Conservation (phyloP, 441 rosid species). For the Erodium texanum region DNA sequence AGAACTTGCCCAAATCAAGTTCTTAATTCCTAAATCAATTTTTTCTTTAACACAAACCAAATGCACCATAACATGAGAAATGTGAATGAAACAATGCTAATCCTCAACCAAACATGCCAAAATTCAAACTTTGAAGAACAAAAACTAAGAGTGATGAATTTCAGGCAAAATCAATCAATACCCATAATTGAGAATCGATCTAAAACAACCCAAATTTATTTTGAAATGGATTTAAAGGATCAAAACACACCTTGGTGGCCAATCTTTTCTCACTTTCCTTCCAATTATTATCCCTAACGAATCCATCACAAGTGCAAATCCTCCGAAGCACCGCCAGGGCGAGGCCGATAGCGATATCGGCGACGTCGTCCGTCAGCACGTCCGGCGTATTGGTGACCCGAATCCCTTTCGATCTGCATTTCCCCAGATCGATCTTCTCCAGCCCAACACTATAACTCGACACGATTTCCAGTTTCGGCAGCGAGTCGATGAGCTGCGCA, state of each 20-base stretch:
- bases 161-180: not conserved
- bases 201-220: not conserved
- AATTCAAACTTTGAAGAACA: not conserved
- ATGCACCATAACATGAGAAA: not conserved
- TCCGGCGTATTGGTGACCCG: slow-evolving; percentile 24
- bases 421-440: slow-evolving; percentile 23
- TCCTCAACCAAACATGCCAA: not conserved
- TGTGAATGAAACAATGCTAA: not conserved
- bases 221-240: not conserved
- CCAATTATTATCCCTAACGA: slow-evolving; percentile 20
- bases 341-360: slow-evolving; percentile 19
- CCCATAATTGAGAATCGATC: not conserved
- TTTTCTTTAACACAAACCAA: not conserved
- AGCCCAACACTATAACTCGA: slow-evolving; percentile 21
- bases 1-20: not conserved
- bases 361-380: slow-evolving; percentile 22
- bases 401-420: slow-evolving; percentile 17
- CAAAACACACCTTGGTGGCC: slow-evolving; percentile 14
- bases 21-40: not conserved
- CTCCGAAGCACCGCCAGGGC: slow-evolving; percentile 18
- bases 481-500: slow-evolving; percentile 16
- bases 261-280: slow-evolving; percentile 11
- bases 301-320: slow-evolving; percentile 14
- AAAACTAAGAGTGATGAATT: not conserved
- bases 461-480: slow-evolving; percentile 22